Percentiles rank a stretch among this genome's conserved stretches.
Conservation (phyloP, 2,329 filamentous ascomycete species). For the Didymellaceae sp. region DNA sequence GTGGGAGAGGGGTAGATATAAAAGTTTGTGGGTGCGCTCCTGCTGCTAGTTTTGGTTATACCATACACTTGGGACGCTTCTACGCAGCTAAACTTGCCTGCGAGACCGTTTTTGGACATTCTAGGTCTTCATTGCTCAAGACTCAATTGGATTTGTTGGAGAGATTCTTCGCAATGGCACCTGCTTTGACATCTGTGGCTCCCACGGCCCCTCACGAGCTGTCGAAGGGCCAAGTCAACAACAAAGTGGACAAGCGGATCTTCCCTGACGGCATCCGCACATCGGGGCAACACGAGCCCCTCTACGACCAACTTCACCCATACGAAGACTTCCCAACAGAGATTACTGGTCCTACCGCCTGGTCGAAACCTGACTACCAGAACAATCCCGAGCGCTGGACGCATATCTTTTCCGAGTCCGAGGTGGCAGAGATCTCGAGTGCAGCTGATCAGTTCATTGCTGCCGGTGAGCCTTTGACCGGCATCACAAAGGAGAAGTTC, state of each 20-base stretch:
- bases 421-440: conserved; percentile 70
- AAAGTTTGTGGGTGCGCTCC: conserved; percentile 17
- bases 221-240: conserved; percentile 30
- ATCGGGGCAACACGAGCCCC: conserved; percentile 74
- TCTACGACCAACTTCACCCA: conserved; percentile 68
- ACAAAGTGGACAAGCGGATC: conserved; percentile 52
- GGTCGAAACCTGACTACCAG: conserved; percentile 70
- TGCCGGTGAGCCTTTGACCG: conserved; percentile 70
- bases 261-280: conserved; percentile 73
- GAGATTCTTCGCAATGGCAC: conserved; percentile 42
- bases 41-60: background rate
- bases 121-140: background rate
- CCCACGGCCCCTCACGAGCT: conserved; percentile 49
- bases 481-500: conserved; percentile 72
- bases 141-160: background rate
- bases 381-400: conserved; percentile 73
- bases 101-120: background rate
- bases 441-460: conserved; percentile 74
- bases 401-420: conserved; percentile 70
- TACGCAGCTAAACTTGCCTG: background rate
- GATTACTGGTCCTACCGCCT: conserved; percentile 75
- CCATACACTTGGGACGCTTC: conserved; percentile 3
- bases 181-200: conserved; percentile 48
- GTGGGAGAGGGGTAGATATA: conserved; percentile 21
- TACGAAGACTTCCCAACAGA: conserved; percentile 74